Conservation (phyloP, 257 asterid species). For the Fraxinus excelsior region DNA sequence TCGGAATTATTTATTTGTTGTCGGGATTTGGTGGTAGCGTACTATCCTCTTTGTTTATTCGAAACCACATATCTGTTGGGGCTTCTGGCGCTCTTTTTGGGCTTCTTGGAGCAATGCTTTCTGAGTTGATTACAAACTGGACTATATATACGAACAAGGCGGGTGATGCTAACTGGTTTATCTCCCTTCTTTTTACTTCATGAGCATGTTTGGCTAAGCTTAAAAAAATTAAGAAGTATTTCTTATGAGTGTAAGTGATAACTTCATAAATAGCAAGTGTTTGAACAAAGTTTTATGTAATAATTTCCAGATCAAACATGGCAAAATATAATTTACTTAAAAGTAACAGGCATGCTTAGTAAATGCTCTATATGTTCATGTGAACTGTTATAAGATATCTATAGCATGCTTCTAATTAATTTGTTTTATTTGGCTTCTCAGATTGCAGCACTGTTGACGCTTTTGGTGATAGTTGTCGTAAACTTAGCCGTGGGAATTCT, state of each 20-base stretch:
- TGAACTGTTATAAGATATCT: background rate
- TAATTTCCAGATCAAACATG: no score
- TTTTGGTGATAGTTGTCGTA: background rate
- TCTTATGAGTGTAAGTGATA: no score
- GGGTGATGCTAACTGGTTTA: background rate
- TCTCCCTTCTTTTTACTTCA: background rate
- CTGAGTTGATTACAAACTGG: conserved; percentile 13
- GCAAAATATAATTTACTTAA: no score
- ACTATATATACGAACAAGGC: conserved; percentile 56
- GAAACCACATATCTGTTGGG: conserved; percentile 12
- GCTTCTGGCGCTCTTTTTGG: conserved; percentile 22
- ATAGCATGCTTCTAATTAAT: background rate
- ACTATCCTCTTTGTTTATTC: background rate
- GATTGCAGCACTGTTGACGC: conserved; percentile 10
- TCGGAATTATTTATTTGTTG: conserved; percentile 64
- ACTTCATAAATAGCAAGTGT: no score
- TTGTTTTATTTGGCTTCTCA: background rate
- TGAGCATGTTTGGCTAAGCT: no score
- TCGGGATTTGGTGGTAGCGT: conserved; percentile 75
- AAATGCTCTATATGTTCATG: no score
- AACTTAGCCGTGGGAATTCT: conserved; percentile 9
- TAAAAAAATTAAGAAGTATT: no score
- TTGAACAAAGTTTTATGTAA: no score
- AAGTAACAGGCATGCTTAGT: no score
- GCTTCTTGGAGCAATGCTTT: conserved; percentile 23